Percentiles rank a stretch among this genome's conserved stretches.
Conservation (phyloP, 2,329 filamentous ascomycete genomes). For the Pezicula rhizophila region DNA sequence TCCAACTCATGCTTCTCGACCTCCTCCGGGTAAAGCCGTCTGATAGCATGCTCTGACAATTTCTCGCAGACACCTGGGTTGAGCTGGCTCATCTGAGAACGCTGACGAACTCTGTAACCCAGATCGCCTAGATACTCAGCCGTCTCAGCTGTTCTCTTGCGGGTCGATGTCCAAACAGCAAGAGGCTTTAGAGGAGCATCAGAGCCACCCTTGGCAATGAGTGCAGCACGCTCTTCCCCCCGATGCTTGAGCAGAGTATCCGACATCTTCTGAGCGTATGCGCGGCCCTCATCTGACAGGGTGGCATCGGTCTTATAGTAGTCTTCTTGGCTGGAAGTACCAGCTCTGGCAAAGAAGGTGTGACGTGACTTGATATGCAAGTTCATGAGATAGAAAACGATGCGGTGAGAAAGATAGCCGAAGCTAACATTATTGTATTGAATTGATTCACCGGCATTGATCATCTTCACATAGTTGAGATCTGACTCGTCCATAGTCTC, state of each 20-base stretch:
- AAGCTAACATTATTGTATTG: constrained; percentile 97
- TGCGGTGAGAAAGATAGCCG: constrained; percentile 91
- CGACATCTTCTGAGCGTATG: constrained; percentile 81
- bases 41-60: constrained; percentile 77
- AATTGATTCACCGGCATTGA: constrained; percentile 89
- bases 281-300: constrained; percentile 70
- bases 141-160: constrained; percentile 85
- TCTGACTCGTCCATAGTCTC: constrained; percentile 94
- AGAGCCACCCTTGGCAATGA: constrained; percentile 62
- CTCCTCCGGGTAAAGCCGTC: constrained; percentile 80
- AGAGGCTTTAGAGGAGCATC: constrained; percentile 70
- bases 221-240: constrained; percentile 67
- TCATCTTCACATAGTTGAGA: constrained; percentile 98
- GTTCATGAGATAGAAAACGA: constrained; percentile 97
- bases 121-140: constrained; percentile 71
- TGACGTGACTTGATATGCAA: constrained; percentile 92
- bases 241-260: constrained; percentile 78
- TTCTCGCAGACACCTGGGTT: constrained; percentile 96
- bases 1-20: constrained; percentile 88
- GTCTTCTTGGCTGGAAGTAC: constrained; percentile 80
- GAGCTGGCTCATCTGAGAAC: constrained; percentile 94
- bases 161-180: constrained; percentile 91
- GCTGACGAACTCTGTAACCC: constrained; percentile 82
- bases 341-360: constrained; percentile 87
- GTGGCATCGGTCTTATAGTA: constrained; percentile 88